Base-by-base conservation (phyloP, 2,329 filamentous ascomycete species). In the Huntiella omanensis region DNA sequence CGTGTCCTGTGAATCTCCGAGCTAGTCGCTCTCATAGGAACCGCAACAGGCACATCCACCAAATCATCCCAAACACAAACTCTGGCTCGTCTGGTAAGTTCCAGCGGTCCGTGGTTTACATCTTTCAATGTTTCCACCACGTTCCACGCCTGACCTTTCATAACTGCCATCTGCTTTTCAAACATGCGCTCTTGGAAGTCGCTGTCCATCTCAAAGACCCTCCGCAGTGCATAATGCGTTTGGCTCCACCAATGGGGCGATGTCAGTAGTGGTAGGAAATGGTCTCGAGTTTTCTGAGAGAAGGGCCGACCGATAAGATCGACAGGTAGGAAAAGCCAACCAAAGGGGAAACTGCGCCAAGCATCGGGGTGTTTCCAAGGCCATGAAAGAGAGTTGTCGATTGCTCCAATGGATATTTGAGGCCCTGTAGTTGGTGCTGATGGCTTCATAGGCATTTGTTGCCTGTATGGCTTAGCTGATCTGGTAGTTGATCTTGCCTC, bases 181-280 rank as follows among this genome's bases (percentile, higher is more conserved):
- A 94, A 98, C 91, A 98, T 98, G 62, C 84, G 81, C 64, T 98
- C 91, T 59, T 96, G 85, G 61, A 98, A 98, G 62, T 98, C 91
- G 2, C 80, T 77, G 60, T 98, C 91, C 58, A 92, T 76, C 53
- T 84, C 80, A 59, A 98, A 98, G 40, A 95, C 79, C 51, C 77
- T 74, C 46, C 91, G 83, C 35, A 98, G 67, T 16, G 85, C 83
- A 50, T 84, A 67, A 56, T 93, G 86, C 3, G 91, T 98, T 55
- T 95, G 85, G 52, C 80, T 83, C 91, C 91, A 98, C 91, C 91
- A 98, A 45, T 83, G 75, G 19, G 87, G 92, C 1, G 87, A 96
- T 0, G 91, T 96, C 33, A 98, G 70, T 4, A 98, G 69, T 3
- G 91, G 88, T n/a, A 98, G 70, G 63, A 98, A 98, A 61, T 98